Evolutionary conservation across 352 stramenopile genomes (phyloP), one percentile per base, ranked within the genome.

Genomic region (Pythium dissotocum): DNA sequence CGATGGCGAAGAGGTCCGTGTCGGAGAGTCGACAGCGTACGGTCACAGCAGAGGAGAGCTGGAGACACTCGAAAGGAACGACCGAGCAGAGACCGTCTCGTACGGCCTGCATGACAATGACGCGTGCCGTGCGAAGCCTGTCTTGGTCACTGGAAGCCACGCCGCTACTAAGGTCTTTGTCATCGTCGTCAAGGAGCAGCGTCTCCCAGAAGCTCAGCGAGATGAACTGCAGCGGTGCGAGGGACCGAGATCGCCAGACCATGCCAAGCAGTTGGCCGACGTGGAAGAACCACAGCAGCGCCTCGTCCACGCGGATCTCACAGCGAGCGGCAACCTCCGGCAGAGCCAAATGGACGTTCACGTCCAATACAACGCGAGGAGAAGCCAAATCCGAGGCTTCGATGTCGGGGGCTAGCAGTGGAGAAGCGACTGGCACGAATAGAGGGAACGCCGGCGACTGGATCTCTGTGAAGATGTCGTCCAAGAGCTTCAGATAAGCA

Each of bases 381-480:
- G 10, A 6, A 6, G n/a, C 0, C 18, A 6, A 42, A 44, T 62
- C 38, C 26, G n/a, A 24, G 44, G 26, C 33, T 26, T 12, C 42
- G 21, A 1, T 36, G 13, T 10, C 26, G 10, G 42, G 33, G 38
- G 42, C 46, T 44, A 14, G 0, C 5, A 7, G 35, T 8, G 18
- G 58, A 46, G 58, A 57, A 58, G 12, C 38, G 9, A 38, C 52
- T 18, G 82, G 84, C 7, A 75, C 58, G 51, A 94, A 85, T 0
- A 94, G 67, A 4, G 86, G 84, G 30, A 90, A 82, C 1, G 10
- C 16, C 33, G 79, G 77, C 3, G 84, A 94, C 58, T 94, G 86
- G 14, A 90, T 67, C 52, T 91, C 85, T 6, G 61, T 73, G 40
- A 79, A 67, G 6, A 76, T 56, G 6, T 63, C 60, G 61, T 92